A percentile compares a stretch with the other conserved stretches of the same genome.
Conservation (phyloP, 352 stramenopile species). For the Pythium insidiosum region DNA sequence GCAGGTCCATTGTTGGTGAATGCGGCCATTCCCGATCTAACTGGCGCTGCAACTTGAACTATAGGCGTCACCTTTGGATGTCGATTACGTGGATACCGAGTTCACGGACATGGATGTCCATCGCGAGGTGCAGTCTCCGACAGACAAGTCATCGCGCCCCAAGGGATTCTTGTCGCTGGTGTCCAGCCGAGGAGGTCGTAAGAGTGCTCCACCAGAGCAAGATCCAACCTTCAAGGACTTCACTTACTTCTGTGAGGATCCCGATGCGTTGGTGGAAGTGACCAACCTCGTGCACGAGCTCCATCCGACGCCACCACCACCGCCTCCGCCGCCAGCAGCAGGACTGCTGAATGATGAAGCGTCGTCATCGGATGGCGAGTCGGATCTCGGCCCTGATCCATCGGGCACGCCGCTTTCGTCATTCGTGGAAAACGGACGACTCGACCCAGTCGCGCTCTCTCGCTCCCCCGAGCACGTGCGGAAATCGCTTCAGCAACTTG, state of each 20-base stretch:
- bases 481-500: conserved; percentile 57
- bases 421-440: conserved; percentile 68
- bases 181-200: conserved; percentile 53
- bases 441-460: conserved; percentile 22
- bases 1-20: no score
- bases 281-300: conserved; percentile 75
- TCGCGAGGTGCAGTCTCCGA: conserved; percentile 77
- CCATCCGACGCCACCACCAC: conserved; percentile 36
- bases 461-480: conserved; percentile 42
- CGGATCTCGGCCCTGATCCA: conserved; percentile 13
- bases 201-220: conserved; percentile 67
- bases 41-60: no score
- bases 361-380: neutral
- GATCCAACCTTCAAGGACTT: conserved; percentile 88
- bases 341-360: conserved; percentile 16
- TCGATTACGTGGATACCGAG: conserved; percentile 82
- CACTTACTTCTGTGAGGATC: conserved; percentile 86
- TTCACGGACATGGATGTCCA: conserved; percentile 82
- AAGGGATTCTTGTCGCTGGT: conserved; percentile 83
- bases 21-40: no score
- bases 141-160: conserved; percentile 67
- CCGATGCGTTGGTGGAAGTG: conserved; percentile 76
- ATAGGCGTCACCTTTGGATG: conserved; percentile 68
- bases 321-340: conserved; percentile 26
- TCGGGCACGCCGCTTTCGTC: conserved; percentile 72